phyloP scores from a whole-genome alignment of 768 basidiomycete species.

The Leccinellum luteum region DNA sequence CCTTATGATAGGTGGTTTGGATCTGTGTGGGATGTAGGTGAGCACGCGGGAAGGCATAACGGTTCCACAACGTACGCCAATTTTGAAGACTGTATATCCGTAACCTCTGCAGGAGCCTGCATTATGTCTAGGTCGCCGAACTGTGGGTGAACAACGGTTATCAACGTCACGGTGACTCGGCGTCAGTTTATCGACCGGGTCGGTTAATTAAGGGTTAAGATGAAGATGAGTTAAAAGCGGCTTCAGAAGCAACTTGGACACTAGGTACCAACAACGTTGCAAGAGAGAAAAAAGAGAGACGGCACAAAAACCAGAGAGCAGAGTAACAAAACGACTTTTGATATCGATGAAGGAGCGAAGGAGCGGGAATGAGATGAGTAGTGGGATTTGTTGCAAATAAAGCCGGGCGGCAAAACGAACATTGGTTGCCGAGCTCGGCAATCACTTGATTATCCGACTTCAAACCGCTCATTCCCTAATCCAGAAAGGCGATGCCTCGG shows the following conservation, averaged over 20 bases:
- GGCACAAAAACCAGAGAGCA: constrained; percentile 8
- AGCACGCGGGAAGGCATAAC: constrained; percentile 8
- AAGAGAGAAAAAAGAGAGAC: constrained; percentile 5
- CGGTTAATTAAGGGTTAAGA: constrained; percentile 39
- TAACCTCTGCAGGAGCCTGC: constrained; percentile 26
- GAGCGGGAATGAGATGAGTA: constrained; percentile 29
- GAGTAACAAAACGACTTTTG: constrained; percentile 16
- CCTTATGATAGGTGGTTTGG: constrained; percentile 44
- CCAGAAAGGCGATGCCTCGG: constrained; percentile 20
- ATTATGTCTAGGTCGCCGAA: constrained; percentile 23
- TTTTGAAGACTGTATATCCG: constrained; percentile 32
- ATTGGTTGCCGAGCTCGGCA: constrained; percentile 37
- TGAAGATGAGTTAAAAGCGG: constrained; percentile 20
- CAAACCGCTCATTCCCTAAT: constrained; percentile 32
- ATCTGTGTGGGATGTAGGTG: constrained; percentile 24
- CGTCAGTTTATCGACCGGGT: constrained; percentile 41
- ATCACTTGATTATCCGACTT: constrained; percentile 36
- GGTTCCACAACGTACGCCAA: constrained; percentile 19
- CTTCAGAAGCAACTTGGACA: constrained; percentile 4
- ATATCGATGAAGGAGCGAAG: constrained; percentile 32
- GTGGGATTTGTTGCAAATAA: constrained; percentile 41
- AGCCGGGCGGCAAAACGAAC: constrained; percentile 38
- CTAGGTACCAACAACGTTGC: neutral
- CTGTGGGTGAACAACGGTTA: constrained; percentile 30
- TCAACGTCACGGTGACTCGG: constrained; percentile 40